Evolutionary conservation across 148 eudicot species (phyloP).

Genomic region (Rhododendron henanense): DNA sequence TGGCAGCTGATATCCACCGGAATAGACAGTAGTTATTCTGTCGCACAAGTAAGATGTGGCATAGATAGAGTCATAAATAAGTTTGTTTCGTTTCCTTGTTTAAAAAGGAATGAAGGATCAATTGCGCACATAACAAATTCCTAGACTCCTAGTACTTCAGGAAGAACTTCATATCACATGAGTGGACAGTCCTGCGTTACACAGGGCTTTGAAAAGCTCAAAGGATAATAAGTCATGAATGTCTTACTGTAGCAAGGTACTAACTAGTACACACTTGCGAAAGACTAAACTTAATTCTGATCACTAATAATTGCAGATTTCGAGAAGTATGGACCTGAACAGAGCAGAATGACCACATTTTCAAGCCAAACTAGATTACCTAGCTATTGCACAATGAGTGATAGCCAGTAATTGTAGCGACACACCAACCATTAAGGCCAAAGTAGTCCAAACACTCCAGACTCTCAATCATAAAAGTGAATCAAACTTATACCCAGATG

Average conservation of each 20-base stretch:
- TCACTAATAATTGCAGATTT: neutral
- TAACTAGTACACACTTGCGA: neutral
- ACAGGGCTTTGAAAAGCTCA: neutral
- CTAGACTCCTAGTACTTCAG: neutral
- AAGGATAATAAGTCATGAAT: neutral
- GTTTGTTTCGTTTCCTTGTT: neutral
- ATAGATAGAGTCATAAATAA: neutral
- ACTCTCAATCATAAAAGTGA: neutral
- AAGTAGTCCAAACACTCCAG: neutral
- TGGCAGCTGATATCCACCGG: neutral
- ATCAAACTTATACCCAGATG: neutral
- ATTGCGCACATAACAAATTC: neutral
- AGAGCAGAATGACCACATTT: neutral
- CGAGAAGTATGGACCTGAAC: neutral
- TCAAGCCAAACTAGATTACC: slow-evolving; percentile 5
- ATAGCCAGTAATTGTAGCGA: neutral
- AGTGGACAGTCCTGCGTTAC: neutral
- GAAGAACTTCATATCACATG: neutral
- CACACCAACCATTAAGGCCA: neutral
- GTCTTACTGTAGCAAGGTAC: neutral
- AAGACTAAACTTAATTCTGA: neutral
- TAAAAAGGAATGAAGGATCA: neutral
- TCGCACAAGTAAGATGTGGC: neutral
- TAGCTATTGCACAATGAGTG: neutral
- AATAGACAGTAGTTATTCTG: neutral